Evolutionary conservation across 1,139 yeast genomes (phyloP), one percentile per base, ranked within the genome.

Genomic region (Oligophagozyma castellii): DNA sequence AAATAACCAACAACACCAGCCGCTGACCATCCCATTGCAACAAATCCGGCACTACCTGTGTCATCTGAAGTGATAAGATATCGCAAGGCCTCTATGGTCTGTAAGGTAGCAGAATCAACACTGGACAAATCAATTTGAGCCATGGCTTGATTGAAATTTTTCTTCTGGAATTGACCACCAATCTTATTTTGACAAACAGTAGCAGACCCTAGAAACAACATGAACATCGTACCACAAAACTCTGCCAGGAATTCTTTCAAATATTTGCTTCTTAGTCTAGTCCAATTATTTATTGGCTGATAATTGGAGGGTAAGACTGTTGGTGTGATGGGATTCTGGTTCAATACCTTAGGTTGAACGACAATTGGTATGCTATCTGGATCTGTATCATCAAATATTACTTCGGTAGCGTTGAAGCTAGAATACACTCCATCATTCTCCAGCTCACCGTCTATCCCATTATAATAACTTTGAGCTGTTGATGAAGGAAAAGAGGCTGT

Each of bases 1-100:
- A 48, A 46, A 41, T 53, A 63, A 40, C 70, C 71, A 43, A 65
- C 44, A 42, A 63, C 61, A 32, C 63, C 70, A 2, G 68, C 71
- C 22, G 63, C 55, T 27, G 67, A 72, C 70, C 70, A 66, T 16
- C 63, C 57, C 33, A 64, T 45, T 5, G 63, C 59, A 32, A 65
- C 50, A 14, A 60, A 55, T 28, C 56, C 59, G 32, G 56, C 59
- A 26, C 55, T 51, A 41, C 70, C 70, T 18, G 56, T 55, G 3
- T 41, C 34, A 18, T 53, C 54, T 4, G 47, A 41, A 7, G 42
- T 33, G 10, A 30, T 46, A 27, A 33, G 36, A 24, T 6, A 40
- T 27, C 7, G 38, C 15, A 27, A 39, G 15, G 48, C 27, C 19
- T 29, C 15, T 10, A 43, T 32, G 8, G 36, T 31, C 16, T 35